Evolutionary conservation across 2,329 filamentous ascomycete species (phyloP).

Genomic region (Claviceps purpurea): DNA sequence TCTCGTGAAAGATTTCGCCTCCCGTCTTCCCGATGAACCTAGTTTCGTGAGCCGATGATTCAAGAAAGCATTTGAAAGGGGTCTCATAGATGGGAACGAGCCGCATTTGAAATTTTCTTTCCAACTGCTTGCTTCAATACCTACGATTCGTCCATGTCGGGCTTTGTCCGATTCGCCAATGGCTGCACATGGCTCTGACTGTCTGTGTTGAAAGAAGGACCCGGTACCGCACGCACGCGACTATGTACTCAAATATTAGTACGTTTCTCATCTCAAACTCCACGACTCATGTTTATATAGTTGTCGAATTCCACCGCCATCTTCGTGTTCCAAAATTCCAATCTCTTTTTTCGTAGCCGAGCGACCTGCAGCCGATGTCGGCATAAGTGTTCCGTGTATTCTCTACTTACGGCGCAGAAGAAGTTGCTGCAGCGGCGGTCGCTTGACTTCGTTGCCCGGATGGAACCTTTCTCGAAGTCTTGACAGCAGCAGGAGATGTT

Average conservation of each 20-base stretch:
- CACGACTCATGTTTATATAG: too few relatives aligned
- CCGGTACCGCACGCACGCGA: conserved; percentile 44
- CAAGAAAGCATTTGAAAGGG: too few relatives aligned
- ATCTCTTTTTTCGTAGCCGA: background rate
- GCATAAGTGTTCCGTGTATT: background rate
- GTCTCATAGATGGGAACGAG: too few relatives aligned
- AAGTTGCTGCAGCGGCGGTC: conserved; percentile 31
- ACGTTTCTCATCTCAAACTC: background rate
- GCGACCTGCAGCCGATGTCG: conserved; percentile 6
- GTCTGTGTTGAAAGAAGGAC: conserved; percentile 44
- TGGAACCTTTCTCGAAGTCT: conserved; percentile 26
- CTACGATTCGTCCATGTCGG: conserved; percentile 71
- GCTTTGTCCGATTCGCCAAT: conserved; percentile 44
- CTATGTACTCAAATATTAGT: conserved; percentile 7
- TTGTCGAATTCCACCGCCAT: background rate
- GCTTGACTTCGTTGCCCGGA: conserved; percentile 33
- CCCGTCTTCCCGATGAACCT: conserved; percentile 91
- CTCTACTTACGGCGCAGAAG: conserved; percentile 37
- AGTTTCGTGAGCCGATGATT: too few relatives aligned
- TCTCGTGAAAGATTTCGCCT: conserved; percentile 96
- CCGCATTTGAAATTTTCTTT: background rate
- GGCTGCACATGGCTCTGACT: conserved; percentile 52
- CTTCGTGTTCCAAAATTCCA: background rate
- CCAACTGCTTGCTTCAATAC: conserved; percentile 23
- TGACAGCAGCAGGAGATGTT: conserved; percentile 21